Evolutionary conservation across 78 protist genomes (phyloP).

Genomic region (Polysphondylium violaceum): DNA sequence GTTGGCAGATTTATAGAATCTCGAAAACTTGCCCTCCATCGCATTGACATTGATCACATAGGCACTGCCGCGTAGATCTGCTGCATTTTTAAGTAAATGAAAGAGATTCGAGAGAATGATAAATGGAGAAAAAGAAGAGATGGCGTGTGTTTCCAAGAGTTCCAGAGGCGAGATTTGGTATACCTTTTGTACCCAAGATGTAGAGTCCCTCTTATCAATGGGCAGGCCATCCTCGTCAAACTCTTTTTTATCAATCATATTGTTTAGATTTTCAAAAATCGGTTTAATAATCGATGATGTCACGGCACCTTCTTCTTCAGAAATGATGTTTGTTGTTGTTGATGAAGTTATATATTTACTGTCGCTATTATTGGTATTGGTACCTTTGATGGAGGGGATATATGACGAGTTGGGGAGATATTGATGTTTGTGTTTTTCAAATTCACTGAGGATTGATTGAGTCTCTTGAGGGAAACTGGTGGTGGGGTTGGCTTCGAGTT

Average conservation of each 20-base stretch:
- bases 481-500: conserved; percentile 2
- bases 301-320: background rate
- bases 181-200: conserved; percentile 50
- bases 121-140: conserved; percentile 88
- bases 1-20: conserved; percentile 80
- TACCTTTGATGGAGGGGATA: background rate
- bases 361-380: background rate
- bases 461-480: background rate
- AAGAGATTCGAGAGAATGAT: conserved; percentile 44
- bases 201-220: conserved; percentile 69
- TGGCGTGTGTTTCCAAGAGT: conserved; percentile 46
- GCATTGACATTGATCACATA: conserved; percentile 95
- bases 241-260: background rate
- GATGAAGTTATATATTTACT: too few species aligned
- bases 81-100: background rate
- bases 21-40: conserved; percentile 92
- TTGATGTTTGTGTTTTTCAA: background rate
- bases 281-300: background rate
- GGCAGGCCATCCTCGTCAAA: conserved; percentile 82
- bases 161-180: conserved; percentile 77
- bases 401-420: background rate
- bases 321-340: background rate
- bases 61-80: too few species aligned
- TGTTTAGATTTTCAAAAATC: background rate
- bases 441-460: background rate